Conservation (phyloP, 768 basidiomycete species). For the Macrolepiota dolichaula region DNA sequence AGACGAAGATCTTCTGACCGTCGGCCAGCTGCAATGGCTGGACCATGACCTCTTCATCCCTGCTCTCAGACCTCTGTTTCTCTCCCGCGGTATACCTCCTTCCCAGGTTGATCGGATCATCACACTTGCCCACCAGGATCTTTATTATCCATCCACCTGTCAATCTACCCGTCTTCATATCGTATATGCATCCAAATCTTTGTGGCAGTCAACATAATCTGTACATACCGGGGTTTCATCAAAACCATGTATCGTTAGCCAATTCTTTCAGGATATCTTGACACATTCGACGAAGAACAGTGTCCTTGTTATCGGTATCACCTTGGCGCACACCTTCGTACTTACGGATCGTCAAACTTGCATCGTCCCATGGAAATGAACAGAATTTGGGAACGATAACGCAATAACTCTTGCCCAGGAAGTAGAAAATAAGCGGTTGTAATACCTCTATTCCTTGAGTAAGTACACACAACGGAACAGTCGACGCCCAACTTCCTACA, state of each 20-base stretch:
- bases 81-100: constrained; percentile 49
- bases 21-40: constrained; percentile 75
- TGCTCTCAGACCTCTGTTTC: constrained; percentile 57
- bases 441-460: constrained; percentile 56
- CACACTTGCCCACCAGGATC: constrained; percentile 59
- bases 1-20: constrained; percentile 59
- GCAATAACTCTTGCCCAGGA: constrained; percentile 3
- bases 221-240: background rate
- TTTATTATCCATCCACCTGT: constrained; percentile 55
- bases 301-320: background rate
- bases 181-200: constrained; percentile 45
- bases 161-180: constrained; percentile 56
- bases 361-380: background rate
- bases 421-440: constrained; percentile 39
- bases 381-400: background rate
- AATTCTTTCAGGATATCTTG: background rate
- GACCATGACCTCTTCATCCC: constrained; percentile 64
- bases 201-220: constrained; percentile 13
- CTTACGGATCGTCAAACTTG: background rate
- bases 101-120: constrained; percentile 54
- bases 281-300: background rate
- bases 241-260: background rate
- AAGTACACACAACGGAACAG: constrained; percentile 50
- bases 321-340: background rate
- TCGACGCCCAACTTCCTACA: constrained; percentile 46